Evolutionary conservation across 2,329 filamentous ascomycete genomes (phyloP).

Genomic region (Pseudocercospora macadamiae): DNA sequence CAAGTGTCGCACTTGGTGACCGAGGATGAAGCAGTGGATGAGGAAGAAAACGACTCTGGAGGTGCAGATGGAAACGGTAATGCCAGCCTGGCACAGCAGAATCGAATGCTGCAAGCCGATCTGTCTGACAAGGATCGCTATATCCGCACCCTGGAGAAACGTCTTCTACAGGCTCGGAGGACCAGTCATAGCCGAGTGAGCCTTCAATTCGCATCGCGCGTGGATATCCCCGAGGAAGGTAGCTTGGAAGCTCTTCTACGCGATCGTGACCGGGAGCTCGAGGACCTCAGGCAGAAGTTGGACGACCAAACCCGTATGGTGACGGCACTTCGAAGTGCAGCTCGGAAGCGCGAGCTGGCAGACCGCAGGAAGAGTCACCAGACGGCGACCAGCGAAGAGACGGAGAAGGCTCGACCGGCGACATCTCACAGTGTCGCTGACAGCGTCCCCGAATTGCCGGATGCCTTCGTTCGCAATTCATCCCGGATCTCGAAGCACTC

Average conservation of each 20-base stretch:
- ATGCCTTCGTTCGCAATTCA: conserved; percentile 21
- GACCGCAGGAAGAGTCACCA: conserved; percentile 30
- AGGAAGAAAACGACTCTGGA: conserved; percentile 60
- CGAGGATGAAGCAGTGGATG: conserved; percentile 42
- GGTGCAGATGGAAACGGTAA: conserved; percentile 74
- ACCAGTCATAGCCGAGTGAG: conserved; percentile 89
- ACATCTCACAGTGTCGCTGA: conserved; percentile 24
- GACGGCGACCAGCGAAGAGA: conserved; percentile 27
- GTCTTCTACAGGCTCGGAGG: conserved; percentile 83
- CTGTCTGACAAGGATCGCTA: conserved; percentile 96
- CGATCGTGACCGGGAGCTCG: conserved; percentile 92
- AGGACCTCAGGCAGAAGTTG: conserved; percentile 81
- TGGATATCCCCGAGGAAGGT: conserved; percentile 63
- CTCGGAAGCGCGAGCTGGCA: conserved; percentile 76
- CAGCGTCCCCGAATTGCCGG: conserved; percentile 25
- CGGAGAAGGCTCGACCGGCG: conserved; percentile 19
- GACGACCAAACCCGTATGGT: conserved; percentile 97
- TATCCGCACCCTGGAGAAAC: conserved; percentile 89
- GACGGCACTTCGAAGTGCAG: conserved; percentile 78
- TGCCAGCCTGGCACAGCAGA: conserved; percentile 80
- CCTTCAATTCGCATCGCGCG: conserved; percentile 63
- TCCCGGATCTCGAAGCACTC: conserved; percentile 29
- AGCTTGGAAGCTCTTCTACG: conserved; percentile 72
- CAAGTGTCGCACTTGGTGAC: conserved; percentile 34
- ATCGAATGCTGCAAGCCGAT: conserved; percentile 90